These are phyloP conservation scores for Manihot esculenta DNA, from an alignment of 441 rosid genomes.

Conservation along the genomic window DNA sequence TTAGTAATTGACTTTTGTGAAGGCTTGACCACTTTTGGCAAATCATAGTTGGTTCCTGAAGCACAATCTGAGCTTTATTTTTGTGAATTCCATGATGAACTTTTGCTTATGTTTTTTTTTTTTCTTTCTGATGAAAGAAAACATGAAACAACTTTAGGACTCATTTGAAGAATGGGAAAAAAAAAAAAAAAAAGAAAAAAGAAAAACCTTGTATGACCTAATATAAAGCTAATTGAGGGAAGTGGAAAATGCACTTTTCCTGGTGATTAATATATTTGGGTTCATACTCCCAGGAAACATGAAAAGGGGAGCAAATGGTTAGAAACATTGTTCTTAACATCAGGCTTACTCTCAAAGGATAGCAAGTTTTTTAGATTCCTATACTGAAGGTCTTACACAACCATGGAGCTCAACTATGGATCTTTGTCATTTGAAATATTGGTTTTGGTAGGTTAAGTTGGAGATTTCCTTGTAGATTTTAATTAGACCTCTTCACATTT, in stretches of 20 bases:
- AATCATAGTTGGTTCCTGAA: background rate
- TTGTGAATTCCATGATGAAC: background rate
- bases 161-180: background rate
- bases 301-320: background rate
- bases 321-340: background rate
- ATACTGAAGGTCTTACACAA: background rate
- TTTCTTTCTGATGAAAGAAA: background rate
- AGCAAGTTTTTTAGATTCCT: background rate
- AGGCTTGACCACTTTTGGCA: conserved; percentile 1
- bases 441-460: background rate
- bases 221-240: background rate
- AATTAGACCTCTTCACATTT: conserved; percentile 16
- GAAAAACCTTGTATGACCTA: background rate
- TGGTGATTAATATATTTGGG: background rate
- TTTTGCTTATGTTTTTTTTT: background rate
- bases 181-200: too few species aligned
- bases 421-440: background rate
- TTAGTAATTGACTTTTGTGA: background rate
- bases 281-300: background rate
- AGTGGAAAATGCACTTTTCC: background rate
- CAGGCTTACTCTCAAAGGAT: background rate
- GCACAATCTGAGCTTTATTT: conserved; percentile 1
- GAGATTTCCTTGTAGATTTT: background rate
- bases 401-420: background rate
- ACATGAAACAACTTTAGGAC: background rate